Conservation (phyloP, 495 filamentous ascomycete species). For the Neurospora sp. region DNA sequence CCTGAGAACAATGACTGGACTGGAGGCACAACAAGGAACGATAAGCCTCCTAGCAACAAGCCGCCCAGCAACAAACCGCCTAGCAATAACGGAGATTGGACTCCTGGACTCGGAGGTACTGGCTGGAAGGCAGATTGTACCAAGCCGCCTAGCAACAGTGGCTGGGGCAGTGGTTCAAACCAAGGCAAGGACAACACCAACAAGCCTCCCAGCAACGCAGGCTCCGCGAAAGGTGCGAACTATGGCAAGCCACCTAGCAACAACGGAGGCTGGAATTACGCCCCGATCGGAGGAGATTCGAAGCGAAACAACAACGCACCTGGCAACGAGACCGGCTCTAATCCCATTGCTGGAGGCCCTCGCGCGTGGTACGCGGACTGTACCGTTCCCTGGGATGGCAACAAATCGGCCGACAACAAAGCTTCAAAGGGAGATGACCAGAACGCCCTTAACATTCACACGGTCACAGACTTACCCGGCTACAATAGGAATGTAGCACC, state of each 20-base stretch:
- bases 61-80: neutral
- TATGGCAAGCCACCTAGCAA: neutral
- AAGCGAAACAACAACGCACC: neutral
- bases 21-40: neutral
- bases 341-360: neutral
- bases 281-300: neutral
- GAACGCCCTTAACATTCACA: neutral
- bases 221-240: neutral
- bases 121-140: neutral
- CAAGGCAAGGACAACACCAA: neutral
- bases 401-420: neutral
- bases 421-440: neutral
- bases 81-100: neutral
- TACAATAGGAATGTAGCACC: neutral
- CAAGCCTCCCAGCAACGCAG: neutral
- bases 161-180: neutral
- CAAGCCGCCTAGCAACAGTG: neutral
- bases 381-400: neutral
- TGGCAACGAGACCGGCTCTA: neutral
- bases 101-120: conserved; percentile 3
- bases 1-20: neutral
- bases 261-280: neutral
- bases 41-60: neutral
- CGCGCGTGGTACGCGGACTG: neutral
- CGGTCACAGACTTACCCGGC: neutral